A percentile compares a stretch with the other conserved stretches of the same genome.
phyloP scores from a whole-genome alignment of 129 eudicot genomes.

The Smallanthus sonchifolius region DNA sequence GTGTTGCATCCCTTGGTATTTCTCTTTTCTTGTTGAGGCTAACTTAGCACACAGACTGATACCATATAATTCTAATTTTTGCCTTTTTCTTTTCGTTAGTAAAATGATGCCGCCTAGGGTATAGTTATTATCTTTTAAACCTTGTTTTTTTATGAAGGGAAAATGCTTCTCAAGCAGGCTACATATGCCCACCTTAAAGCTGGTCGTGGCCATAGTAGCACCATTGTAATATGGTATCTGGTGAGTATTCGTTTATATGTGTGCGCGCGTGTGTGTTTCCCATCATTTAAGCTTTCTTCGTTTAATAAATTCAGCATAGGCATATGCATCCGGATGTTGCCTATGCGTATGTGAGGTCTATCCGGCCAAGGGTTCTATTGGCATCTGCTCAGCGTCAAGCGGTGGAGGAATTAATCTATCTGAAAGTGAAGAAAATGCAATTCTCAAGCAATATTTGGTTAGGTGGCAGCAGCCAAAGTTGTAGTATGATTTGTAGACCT shows the following conservation, averaged over 20 bases:
- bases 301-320: conserved; percentile 52
- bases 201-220: conserved; percentile 86
- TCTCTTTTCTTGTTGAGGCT: not conserved
- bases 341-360: conserved; percentile 56
- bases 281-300: not conserved
- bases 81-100: not conserved
- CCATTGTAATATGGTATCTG: conserved; percentile 64
- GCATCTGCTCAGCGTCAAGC: conserved; percentile 77
- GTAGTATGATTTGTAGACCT: not conserved
- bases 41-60: not conserved
- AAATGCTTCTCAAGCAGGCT: conserved; percentile 35
- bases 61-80: not conserved
- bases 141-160: conserved; percentile 23
- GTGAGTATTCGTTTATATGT: conserved; percentile 26
- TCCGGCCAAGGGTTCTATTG: conserved; percentile 62
- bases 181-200: conserved; percentile 81
- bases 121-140: not conserved
- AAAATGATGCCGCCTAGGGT: not conserved
- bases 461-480: not conserved
- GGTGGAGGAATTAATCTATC: conserved; percentile 42
- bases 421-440: conserved; percentile 23
- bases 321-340: conserved; percentile 69
- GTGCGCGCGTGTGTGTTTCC: conserved; percentile 22
- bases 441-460: not conserved
- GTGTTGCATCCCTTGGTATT: not conserved